Percentiles rank a stretch among this genome's conserved stretches.
These are phyloP conservation scores for Ceratocystiopsis minuta DNA, from an alignment of 2,329 filamentous ascomycete genomes.

Conservation along the genomic window DNA sequence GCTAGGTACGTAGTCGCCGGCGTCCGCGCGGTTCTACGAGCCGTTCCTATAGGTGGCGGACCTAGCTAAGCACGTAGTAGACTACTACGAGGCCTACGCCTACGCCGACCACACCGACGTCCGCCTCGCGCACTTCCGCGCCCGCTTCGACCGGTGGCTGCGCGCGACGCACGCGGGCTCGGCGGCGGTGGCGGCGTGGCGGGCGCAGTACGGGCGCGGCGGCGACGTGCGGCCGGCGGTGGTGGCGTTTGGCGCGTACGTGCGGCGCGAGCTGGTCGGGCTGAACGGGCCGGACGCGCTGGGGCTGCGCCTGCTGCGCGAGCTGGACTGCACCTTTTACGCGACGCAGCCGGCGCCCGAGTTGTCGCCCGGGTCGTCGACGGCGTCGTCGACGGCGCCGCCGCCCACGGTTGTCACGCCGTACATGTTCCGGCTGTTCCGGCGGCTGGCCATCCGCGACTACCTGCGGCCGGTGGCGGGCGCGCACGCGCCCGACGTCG, in stretches of 20 bases:
- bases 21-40: slow-evolving; percentile 43
- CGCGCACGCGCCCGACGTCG: not conserved
- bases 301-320: slow-evolving; percentile 33
- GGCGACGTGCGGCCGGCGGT: slow-evolving; percentile 47
- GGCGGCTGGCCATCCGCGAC: slow-evolving; percentile 39
- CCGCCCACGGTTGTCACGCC: slow-evolving; percentile 48
- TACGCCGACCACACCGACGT: slow-evolving; percentile 17
- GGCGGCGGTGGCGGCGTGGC: slow-evolving; percentile 34
- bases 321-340: slow-evolving; percentile 16
- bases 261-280: slow-evolving; percentile 45
- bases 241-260: slow-evolving; percentile 39
- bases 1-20: slow-evolving; percentile 33
- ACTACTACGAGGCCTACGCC: slow-evolving; percentile 34
- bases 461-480: slow-evolving; percentile 30
- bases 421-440: slow-evolving; percentile 47
- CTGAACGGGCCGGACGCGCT: slow-evolving; percentile 17
- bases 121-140: slow-evolving; percentile 40
- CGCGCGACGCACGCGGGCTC: slow-evolving; percentile 22
- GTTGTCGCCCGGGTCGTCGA: too few species aligned
- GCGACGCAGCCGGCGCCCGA: too few species aligned
- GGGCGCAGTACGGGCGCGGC: slow-evolving; percentile 21
- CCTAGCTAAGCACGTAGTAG: slow-evolving; percentile 53
- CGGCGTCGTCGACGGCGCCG: not conserved
- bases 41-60: slow-evolving; percentile 55
- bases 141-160: slow-evolving; percentile 41